phyloP scores from a whole-genome alignment of 2,329 filamentous ascomycete genomes.

The Sclerotinia nivalis region DNA sequence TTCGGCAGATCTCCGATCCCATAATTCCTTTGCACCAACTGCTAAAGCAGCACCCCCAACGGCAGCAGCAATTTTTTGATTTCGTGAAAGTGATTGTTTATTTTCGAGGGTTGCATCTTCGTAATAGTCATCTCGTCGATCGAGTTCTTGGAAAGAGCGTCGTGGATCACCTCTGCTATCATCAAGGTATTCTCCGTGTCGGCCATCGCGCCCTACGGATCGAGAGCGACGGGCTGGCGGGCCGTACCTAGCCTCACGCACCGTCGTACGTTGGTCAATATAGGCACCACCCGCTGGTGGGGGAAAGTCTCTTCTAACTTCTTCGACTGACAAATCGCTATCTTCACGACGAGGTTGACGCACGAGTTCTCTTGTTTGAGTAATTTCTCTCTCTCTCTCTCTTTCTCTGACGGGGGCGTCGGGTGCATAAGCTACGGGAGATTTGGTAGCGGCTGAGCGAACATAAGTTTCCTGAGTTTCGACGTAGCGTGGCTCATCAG shows the following conservation, averaged over 20 bases:
- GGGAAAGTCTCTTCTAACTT: conserved; percentile 81
- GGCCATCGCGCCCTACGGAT: conserved; percentile 61
- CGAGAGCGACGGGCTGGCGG: conserved; percentile 56
- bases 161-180: conserved; percentile 45
- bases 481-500: conserved; percentile 54
- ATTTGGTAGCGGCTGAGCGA: conserved; percentile 29
- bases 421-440: conserved; percentile 34
- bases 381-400: conserved; percentile 19
- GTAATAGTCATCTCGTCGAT: conserved; percentile 51
- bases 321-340: conserved; percentile 74
- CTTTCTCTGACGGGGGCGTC: conserved; percentile 29
- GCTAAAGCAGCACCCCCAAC: conserved; percentile 63
- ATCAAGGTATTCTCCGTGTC: conserved; percentile 60
- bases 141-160: conserved; percentile 49
- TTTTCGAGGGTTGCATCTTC: conserved; percentile 55
- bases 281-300: conserved; percentile 49
- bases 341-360: conserved; percentile 64
- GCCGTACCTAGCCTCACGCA: conserved; percentile 41
- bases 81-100: conserved; percentile 57
- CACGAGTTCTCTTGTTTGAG: conserved; percentile 56
- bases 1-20: conserved; percentile 58
- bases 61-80: conserved; percentile 67
- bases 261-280: conserved; percentile 32
- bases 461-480: conserved; percentile 46
- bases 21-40: conserved; percentile 66